Evolutionary conservation across 495 filamentous ascomycete species (phyloP), one percentile per base, ranked within the genome.

Genomic region (Parachaetomium inaequale): DNA sequence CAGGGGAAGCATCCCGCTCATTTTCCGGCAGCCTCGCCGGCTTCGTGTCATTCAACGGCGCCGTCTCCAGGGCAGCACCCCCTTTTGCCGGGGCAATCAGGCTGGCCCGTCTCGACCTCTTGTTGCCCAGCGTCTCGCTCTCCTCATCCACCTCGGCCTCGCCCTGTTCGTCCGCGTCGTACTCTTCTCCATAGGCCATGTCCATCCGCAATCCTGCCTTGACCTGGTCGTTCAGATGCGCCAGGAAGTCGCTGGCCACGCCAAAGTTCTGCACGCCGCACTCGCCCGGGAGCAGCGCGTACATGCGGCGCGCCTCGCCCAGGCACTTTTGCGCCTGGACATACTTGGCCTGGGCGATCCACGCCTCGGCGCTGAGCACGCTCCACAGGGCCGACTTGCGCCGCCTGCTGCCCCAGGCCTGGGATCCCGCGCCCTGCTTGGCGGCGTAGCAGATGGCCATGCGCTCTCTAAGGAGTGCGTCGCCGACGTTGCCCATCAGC

Each of bases 321-420:
- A 96, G 75, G 64, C 88, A 89, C 14, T 80, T 76, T 54, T 88
- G 87, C 15, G 89, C 87, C 64, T 91, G 86, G 17, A 85, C 77
- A 34, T 80, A 82, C 56, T 92, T 90, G 8, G 81, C 84, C 40
- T 90, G 80, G 42, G 80, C 81, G 17, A 93, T 73, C 94, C 94
- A 98, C 3, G 85, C 81, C 54, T 95, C 88, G 1, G 92, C 87
- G 7, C 88, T 89, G 32, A 96, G 78, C 28, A 94, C 82, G 65
- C 85, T 88, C 93, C 95, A 98, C 72, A 96, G 82, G 0, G 90
- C 95, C 10, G 91, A 88, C 75, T 96, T 98, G 28, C 94, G 81
- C 52, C 78, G 80, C 58, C 94, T 78, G 5, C 82, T 77, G 4
- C 91, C 91, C 81, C 85, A 89, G 40, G 72, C 75, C n/a, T 85